Base-by-base conservation (phyloP, 805 yeast species). In the Saccharomycopsis olivae region DNA sequence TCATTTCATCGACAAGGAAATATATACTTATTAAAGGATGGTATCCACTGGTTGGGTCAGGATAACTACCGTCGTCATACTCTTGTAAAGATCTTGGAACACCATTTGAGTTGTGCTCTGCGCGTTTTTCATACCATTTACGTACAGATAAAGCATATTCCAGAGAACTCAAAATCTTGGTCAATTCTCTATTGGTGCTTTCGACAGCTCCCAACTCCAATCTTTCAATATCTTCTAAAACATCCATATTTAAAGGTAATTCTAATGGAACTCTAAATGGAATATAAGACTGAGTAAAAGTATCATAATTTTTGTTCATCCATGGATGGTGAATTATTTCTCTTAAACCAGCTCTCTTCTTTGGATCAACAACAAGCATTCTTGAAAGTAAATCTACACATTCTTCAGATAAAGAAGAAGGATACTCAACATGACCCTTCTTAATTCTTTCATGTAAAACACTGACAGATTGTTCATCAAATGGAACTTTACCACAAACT, bases 401-500 rank as follows among this genome's bases (percentile, higher is more conserved):
- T 49, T 84, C 94, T 24, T 72, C 66, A 4, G 94, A 78, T 35
- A 92, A 62, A 61, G 78, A 77, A 28, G 71, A 69, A 5, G 98
- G 97, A 57, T 92, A 92, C 49, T 87, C 95, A 9, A 92, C 95
- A 47, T 76, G 69, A 30, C 97, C 98, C 49, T 78, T 73, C 57
- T 89, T 92, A 57, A 92, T 92, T 58, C 88, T 88, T 48, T 86
- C 94, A 58, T 92, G 98, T 51, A 92, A 67, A 1, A 83, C 88
- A 34, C 88, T 78, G 48, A 94, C 94, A 49, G 84, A 78, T 53
- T 86, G 94, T 56, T 92, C 97, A 58, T 92, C 98, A 58, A 92
- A 92, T 6, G 99, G 99, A 11, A 92, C 97, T 57, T 86, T 88
- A 40, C 99, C 99, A 58, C 96, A 88, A 2, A 92, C 96, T 46